These are phyloP conservation scores for Tuber calosporum DNA, from an alignment of 495 filamentous ascomycete genomes.

Conservation along the genomic window DNA sequence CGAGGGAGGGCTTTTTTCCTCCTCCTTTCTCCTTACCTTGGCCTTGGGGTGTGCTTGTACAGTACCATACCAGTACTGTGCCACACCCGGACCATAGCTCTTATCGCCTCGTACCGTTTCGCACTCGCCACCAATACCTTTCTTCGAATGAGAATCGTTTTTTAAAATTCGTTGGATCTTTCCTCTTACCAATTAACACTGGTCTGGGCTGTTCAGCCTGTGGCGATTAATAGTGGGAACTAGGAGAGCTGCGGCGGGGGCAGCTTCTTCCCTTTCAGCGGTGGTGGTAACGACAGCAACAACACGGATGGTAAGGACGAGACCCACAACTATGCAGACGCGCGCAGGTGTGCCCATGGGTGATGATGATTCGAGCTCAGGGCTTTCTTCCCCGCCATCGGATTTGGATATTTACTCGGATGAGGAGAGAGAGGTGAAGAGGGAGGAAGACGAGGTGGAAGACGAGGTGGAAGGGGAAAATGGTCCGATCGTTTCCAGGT, in stretches of 20 bases:
- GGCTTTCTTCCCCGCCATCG: conserved; percentile 25
- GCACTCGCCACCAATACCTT: background rate
- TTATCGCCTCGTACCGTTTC: background rate
- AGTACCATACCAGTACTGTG: too few species aligned
- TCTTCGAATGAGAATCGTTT: background rate
- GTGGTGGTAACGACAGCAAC: background rate
- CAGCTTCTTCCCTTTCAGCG: background rate
- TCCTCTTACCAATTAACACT: background rate
- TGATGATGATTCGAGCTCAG: conserved; percentile 24
- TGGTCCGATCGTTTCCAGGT: conserved; percentile 13
- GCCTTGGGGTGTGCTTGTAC: background rate
- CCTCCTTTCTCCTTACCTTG: background rate
- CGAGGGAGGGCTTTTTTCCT: background rate
- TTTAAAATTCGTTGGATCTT: background rate
- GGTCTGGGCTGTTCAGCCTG: background rate
- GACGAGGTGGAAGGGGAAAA: conserved; percentile 2
- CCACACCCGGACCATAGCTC: background rate
- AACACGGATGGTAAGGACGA: conserved; percentile 10
- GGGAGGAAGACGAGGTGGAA: background rate
- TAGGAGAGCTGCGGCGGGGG: background rate
- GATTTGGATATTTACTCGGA: conserved; percentile 26
- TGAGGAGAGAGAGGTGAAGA: conserved; percentile 5
- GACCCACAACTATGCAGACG: conserved; percentile 8
- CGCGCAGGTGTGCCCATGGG: conserved; percentile 19
- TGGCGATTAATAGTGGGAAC: background rate